Evolutionary conservation across 2,329 filamentous ascomycete species (phyloP), one percentile per base, ranked within the genome.

Genomic region (Fusarium newnesense): DNA sequence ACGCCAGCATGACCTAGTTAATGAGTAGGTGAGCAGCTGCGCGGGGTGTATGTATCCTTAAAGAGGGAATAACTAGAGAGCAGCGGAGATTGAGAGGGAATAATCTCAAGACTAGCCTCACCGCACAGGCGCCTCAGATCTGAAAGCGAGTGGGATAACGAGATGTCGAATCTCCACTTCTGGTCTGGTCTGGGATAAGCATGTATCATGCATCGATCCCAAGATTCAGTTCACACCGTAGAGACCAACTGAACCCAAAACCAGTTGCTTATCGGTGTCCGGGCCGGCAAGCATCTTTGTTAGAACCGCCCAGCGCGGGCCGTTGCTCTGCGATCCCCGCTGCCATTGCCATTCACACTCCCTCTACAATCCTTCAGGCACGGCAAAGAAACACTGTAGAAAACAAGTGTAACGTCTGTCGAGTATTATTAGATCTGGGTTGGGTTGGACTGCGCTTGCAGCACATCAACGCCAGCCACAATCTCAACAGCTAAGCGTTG

Each of bases 381-480:
- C 46, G 39, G 46, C 13, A 15, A 47, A 26, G 39, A 52, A 43
- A 32, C n/a, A 64, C 24, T 61, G 39, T 39, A 60, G 61, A 63
- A 52, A 56, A 42, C 37, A 57, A 40, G 37, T 34, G 28, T 34
- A 60, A 65, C 47, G 42, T 39, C 43, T 42, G 65, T 36, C 42
- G 54, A 54, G 67, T 64, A 67, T 60, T 58, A 50, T 70, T 75
- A 62, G 61, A 75, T 24, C 43, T 58, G 21, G 19, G 40, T 40
- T 67, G 44, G 28, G 42, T 49, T 57, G 21, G 13, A 42, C 40
- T 60, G 46, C 34, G 39, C 54, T 53, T 44, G 44, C 44, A 40
- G 60, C 37, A 63, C 19, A 56, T 32, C 37, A 57, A 26, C 47
- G 24, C 21, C 26, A 72, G 64, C 52, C 50, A 69, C 60, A 63